Conservation (phyloP, 495 filamentous ascomycete genomes). For the Penicillium alfredii region DNA sequence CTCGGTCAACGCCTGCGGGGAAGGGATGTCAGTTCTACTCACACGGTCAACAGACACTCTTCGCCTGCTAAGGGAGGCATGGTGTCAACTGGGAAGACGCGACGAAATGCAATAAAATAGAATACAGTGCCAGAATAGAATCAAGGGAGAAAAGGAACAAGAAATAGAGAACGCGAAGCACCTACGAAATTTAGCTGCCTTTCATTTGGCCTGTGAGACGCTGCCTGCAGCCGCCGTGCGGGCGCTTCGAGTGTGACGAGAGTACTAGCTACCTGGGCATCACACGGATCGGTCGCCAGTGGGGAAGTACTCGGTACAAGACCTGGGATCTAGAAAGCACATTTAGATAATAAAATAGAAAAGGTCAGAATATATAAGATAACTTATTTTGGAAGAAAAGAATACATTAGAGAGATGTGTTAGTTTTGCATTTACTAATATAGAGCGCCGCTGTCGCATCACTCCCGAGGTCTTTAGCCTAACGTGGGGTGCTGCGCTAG, state of each 20-base stretch:
- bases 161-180: constrained; percentile 2
- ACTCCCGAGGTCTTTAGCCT: no score
- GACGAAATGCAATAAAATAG: not conserved
- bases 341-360: no score
- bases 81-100: constrained; percentile 12
- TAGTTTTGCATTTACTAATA: no score
- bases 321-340: no score
- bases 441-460: no score
- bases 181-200: no score
- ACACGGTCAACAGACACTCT: constrained; percentile 75
- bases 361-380: no score
- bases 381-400: no score
- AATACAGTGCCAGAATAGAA: constrained; percentile 1
- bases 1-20: constrained; percentile 15
- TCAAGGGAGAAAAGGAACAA: constrained; percentile 3
- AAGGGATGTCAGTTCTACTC: constrained; percentile 35
- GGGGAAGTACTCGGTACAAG: constrained; percentile 15
- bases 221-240: constrained; percentile 17
- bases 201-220: constrained; percentile 17
- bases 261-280: constrained; percentile 7
- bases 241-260: constrained; percentile 27
- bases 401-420: no score
- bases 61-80: constrained; percentile 80
- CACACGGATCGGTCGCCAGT: constrained; percentile 1
- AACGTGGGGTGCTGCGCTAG: no score